phyloP scores from a whole-genome alignment of 1,284 basidiomycete genomes.

The Microbotryum violaceum region DNA sequence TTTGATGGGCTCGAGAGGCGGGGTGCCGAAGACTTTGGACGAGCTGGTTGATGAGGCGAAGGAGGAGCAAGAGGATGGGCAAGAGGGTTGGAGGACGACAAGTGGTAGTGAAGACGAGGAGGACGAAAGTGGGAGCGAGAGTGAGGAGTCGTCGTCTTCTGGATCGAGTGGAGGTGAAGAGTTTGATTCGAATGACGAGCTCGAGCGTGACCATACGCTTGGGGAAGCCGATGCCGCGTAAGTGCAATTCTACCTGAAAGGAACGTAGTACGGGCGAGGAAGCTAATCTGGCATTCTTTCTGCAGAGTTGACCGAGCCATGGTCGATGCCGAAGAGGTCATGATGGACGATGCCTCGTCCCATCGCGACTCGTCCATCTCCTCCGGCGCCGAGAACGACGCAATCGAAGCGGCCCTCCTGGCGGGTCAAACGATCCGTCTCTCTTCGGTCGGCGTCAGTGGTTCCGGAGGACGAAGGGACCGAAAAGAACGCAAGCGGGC shows the following conservation, averaged over 20 bases:
- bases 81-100: constrained; percentile 20
- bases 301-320: constrained; percentile 26
- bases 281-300: background rate
- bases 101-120: constrained; percentile 9
- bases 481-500: constrained; percentile 18
- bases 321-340: constrained; percentile 3
- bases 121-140: background rate
- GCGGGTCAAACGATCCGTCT: constrained; percentile 17
- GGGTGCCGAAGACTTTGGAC: background rate
- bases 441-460: constrained; percentile 16
- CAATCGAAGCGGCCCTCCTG: constrained; percentile 23
- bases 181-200: constrained; percentile 20
- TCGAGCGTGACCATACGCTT: constrained; percentile 24
- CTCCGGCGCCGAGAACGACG: constrained; percentile 16
- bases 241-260: background rate
- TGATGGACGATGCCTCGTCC: constrained; percentile 16
- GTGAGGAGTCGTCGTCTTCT: background rate
- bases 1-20: constrained; percentile 4
- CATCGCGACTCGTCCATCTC: constrained; percentile 15
- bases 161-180: constrained; percentile 20
- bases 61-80: constrained; percentile 15
- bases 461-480: constrained; percentile 8
- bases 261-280: too few relatives aligned
- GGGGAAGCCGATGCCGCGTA: constrained; percentile 28
- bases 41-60: background rate